A percentile compares a stretch with the other conserved stretches of the same genome.
phyloP scores from a whole-genome alignment of 768 basidiomycete species.

The Mycena galopus region DNA sequence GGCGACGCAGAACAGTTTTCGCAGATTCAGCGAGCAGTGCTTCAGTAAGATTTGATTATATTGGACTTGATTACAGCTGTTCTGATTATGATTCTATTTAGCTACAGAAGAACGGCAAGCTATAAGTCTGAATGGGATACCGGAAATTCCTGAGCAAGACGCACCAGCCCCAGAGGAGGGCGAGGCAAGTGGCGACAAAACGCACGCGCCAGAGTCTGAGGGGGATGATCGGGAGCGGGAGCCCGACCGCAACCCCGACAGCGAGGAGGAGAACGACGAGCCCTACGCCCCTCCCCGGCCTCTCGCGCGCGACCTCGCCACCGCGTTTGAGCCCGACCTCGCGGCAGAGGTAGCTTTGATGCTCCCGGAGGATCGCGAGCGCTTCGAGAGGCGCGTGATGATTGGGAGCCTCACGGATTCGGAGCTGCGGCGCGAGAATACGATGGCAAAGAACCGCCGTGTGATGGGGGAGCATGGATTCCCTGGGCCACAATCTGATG shows the following conservation, averaged over 20 bases:
- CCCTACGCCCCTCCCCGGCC: too few relatives aligned
- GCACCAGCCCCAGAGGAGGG: too few relatives aligned
- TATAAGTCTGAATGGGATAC: not conserved
- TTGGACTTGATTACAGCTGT: not conserved
- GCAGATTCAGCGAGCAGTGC: not conserved
- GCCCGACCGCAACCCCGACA: not conserved
- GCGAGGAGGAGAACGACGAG: too few relatives aligned
- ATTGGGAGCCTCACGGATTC: not conserved
- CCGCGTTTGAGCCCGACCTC: not conserved
- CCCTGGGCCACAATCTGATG: too few relatives aligned
- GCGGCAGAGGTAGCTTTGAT: not conserved
- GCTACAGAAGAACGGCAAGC: not conserved
- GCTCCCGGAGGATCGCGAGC: not conserved
- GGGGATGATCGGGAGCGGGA: not conserved
- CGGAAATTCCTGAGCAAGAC: not conserved
- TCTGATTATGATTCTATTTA: not conserved
- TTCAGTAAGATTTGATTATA: slow-evolving; percentile 1
- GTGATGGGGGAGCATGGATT: too few relatives aligned
- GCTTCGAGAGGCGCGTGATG: not conserved
- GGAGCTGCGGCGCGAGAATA: not conserved
- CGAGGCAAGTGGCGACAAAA: not conserved
- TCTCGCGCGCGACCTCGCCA: too few relatives aligned
- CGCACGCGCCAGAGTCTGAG: too few relatives aligned
- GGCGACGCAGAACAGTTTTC: not conserved
- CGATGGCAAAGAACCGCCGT: not conserved